Conservation (phyloP, 306 rosid genomes). For the Datisca glomerata region DNA sequence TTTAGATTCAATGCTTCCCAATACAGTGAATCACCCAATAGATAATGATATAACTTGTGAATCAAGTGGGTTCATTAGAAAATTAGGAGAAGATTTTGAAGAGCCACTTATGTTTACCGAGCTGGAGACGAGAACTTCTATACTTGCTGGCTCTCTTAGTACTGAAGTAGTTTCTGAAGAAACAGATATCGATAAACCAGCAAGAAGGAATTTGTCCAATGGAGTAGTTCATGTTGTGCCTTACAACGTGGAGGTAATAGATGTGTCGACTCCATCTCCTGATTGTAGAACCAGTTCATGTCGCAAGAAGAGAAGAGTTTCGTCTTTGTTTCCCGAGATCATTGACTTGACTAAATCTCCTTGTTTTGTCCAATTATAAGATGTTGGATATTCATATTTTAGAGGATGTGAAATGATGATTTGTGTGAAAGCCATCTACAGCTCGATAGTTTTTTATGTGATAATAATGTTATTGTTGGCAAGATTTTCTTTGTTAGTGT, state of each 20-base stretch:
- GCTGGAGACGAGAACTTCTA: slow-evolving; percentile 19
- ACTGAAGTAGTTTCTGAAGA: slow-evolving; percentile 21
- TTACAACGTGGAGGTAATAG: slow-evolving; percentile 49
- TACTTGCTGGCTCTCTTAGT: neutral
- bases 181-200: neutral
- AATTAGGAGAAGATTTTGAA: slow-evolving; percentile 18
- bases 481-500: no score
- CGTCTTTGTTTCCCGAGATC: slow-evolving; percentile 26
- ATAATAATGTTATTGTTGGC: no score
- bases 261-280: slow-evolving; percentile 75
- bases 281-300: slow-evolving; percentile 30
- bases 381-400: slow-evolving; percentile 2
- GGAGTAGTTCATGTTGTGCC: slow-evolving; percentile 16
- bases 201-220: slow-evolving; percentile 10
- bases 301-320: slow-evolving; percentile 43
- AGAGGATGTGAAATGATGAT: no score
- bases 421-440: no score
- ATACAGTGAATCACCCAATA: slow-evolving; percentile 8
- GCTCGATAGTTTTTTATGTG: no score
- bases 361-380: slow-evolving; percentile 44
- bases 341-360: slow-evolving; percentile 76
- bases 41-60: neutral
- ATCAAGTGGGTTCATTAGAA: slow-evolving; percentile 12
- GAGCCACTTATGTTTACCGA: slow-evolving; percentile 14
- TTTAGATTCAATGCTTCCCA: slow-evolving; percentile 13